Base-by-base conservation (phyloP, 306 rosid species). In the Glycine soja region DNA sequence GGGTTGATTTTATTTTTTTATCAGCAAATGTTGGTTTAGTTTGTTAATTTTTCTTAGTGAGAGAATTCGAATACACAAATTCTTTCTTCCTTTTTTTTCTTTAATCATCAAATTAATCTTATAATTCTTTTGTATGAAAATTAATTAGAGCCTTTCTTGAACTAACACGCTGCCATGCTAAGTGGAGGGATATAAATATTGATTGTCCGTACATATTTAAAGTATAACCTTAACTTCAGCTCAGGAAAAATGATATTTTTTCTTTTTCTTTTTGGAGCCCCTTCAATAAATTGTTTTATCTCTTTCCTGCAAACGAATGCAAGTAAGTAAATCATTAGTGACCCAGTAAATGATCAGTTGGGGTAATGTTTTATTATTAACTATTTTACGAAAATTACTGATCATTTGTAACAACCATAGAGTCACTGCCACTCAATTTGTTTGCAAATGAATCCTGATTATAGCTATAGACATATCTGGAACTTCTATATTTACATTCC, bases 371-470 rank as follows among this genome's bases (percentile, higher is more conserved):
- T 4, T 40, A 15, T 10, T 32, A 15, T 64, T 48, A 77, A 30
- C 83, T 50, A 59, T 50, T 79, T 68, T 73, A 48, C 57, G 69
- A 84, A 52, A 59, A 54, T 67, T 84, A 8, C 43, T 53, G 45
- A 77, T 68, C 34, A 68, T 57, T 30, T 58, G 66, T 69, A 70
- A 80, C 62, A 67, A 68, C 16, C 38, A 65, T 72, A 10, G 69
- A 32, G n/a, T 34, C 36, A 10, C 63, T 80, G 51, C 80, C 68
- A 10, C 48, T 51, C 8, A 11, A 67, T 77, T 30, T 43, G 34
- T 57, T 54, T 30, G 70, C 48, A 68, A 76, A 34, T 50, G 46
- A 56, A 67, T 74, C 74, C 53, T 72, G 32, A 59, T 42, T 46
- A 75, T 62, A 40, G 57, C 66, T 68, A 66, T 18, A 47, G 18